Conservation (phyloP, 1,284 basidiomycete genomes). For the Pseudozyma sp. region DNA sequence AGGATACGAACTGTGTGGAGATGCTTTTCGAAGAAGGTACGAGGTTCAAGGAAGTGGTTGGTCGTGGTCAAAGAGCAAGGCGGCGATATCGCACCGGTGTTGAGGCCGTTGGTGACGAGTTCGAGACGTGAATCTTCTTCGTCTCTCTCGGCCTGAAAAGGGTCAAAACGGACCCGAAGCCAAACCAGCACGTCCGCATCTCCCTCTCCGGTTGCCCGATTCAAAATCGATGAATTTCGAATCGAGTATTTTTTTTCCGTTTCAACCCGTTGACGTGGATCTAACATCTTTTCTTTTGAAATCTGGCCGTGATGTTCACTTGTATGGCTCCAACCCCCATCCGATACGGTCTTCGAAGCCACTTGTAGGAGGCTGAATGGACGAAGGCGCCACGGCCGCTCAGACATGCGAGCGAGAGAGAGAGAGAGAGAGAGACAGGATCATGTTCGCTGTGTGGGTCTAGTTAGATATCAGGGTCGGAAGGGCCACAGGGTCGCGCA, state of each 20-base stretch:
- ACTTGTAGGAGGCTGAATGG: no score
- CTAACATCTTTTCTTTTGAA: neutral
- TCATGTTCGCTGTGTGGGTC: no score
- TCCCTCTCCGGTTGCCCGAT: neutral
- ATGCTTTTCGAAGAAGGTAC: conserved; percentile 7
- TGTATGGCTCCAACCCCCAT: no score
- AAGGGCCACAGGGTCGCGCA: neutral
- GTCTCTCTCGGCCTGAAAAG: conserved; percentile 11
- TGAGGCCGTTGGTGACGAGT: conserved; percentile 12
- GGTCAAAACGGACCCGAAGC: conserved; percentile 15
- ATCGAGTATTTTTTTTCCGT: neutral
- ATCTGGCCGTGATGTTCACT: no score
- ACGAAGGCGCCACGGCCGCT: no score
- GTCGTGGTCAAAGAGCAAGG: conserved; percentile 8
- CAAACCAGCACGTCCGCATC: neutral
- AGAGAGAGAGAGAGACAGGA: no score
- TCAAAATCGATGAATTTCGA: neutral
- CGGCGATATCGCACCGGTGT: neutral
- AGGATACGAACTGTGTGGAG: conserved; percentile 28
- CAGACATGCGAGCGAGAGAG: no score
- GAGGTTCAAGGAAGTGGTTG: conserved; percentile 20
- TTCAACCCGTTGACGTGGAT: neutral
- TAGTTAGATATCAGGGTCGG: no score
- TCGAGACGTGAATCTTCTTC: conserved; percentile 5
- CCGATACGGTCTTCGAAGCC: no score